A percentile compares a stretch with the other conserved stretches of the same genome.
These are phyloP conservation scores for Paraglomus occultum DNA, from an alignment of 192 early-diverging fungal species.

Conservation along the genomic window DNA sequence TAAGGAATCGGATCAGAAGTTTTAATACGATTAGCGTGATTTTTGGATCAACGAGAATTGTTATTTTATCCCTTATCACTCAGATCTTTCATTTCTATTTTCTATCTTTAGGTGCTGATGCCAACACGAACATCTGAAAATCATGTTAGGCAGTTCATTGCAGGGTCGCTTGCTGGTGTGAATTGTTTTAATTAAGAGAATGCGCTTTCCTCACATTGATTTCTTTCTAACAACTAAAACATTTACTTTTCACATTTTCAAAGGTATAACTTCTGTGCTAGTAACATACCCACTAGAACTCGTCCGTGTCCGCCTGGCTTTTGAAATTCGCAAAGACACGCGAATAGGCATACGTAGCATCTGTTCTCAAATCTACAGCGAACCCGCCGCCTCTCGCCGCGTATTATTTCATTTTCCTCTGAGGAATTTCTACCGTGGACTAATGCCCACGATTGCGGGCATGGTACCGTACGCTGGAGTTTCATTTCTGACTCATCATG, in stretches of 20 bases:
- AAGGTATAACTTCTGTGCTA: conserved; percentile 84
- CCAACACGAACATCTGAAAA: conserved; percentile 64
- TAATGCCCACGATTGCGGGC: conserved; percentile 81
- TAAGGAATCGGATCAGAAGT: too few species aligned
- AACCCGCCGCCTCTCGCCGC: conserved; percentile 59
- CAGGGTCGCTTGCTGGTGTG: conserved; percentile 70
- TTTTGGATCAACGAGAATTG: background rate
- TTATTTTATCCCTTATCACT: background rate
- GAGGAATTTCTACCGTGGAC: conserved; percentile 94
- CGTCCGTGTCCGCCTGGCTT: conserved; percentile 91
- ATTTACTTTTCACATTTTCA: conserved; percentile 2
- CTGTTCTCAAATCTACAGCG: conserved; percentile 68
- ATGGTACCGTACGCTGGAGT: conserved; percentile 98
- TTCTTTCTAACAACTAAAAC: background rate
- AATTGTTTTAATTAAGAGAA: background rate
- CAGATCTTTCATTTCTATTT: conserved; percentile 14
- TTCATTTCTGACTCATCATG: conserved; percentile 89
- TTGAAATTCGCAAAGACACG: conserved; percentile 57
- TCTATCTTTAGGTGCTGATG: conserved; percentile 56
- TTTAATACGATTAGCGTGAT: background rate
- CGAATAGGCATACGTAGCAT: conserved; percentile 30
- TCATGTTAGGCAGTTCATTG: conserved; percentile 69
- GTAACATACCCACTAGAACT: conserved; percentile 94
- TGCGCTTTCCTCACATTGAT: background rate
- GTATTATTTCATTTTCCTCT: conserved; percentile 40